phyloP scores from a whole-genome alignment of 2,329 filamentous ascomycete species.

The Rhytidhysteron rufulum region DNA sequence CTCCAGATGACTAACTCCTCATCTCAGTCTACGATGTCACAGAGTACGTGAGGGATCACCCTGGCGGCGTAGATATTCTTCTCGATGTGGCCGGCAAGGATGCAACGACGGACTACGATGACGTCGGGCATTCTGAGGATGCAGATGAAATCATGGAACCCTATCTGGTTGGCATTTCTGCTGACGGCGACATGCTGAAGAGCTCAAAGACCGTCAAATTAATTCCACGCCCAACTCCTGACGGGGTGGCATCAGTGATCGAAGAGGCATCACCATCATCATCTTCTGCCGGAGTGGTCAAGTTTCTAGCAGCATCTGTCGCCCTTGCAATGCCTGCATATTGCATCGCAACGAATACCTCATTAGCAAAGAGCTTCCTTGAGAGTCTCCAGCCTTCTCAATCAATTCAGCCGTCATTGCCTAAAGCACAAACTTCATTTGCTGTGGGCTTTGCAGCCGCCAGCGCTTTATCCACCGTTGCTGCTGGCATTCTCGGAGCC shows the following conservation, averaged over 20 bases:
- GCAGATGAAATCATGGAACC: conserved; percentile 39
- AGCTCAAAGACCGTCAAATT: conserved; percentile 30
- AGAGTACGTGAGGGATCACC: conserved; percentile 57
- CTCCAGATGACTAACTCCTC: conserved; percentile 19
- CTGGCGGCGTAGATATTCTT: conserved; percentile 41
- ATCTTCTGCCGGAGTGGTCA: no score
- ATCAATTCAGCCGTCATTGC: no score
- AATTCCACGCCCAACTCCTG: conserved; percentile 29
- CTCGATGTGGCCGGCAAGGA: conserved; percentile 40
- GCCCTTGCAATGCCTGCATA: no score
- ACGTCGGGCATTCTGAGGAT: conserved; percentile 45
- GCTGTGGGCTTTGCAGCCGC: conserved; percentile 18
- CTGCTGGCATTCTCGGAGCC: conserved; percentile 11
- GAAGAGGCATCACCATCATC: conserved; percentile 4
- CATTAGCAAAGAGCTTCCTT: no score
- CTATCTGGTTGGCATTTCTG: conserved; percentile 32
- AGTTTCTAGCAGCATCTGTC: no score
- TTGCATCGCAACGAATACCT: no score
- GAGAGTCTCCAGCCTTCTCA: no score
- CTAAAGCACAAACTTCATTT: no score
- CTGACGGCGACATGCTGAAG: conserved; percentile 11
- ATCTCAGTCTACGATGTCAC: conserved; percentile 55
- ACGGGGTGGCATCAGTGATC: no score
- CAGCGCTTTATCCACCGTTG: conserved; percentile 14
- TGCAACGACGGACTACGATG: conserved; percentile 41